phyloP scores from a whole-genome alignment of 2,329 filamentous ascomycete genomes.

The Xylaria sp. region DNA sequence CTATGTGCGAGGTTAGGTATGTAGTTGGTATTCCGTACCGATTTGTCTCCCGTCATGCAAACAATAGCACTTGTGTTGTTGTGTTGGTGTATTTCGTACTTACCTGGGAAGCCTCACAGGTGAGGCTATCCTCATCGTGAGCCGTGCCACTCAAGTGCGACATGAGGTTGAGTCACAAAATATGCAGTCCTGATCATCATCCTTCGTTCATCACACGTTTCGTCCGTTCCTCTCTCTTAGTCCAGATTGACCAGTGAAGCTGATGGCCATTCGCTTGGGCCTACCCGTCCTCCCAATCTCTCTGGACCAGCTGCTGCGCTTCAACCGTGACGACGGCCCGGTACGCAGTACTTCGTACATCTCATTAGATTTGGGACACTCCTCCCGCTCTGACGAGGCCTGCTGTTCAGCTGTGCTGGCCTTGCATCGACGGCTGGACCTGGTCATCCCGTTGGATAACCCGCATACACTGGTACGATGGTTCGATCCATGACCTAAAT shows the following conservation, averaged over 20 bases:
- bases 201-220: conserved; percentile 11
- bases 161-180: conserved; percentile 30
- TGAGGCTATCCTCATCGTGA: conserved; percentile 20
- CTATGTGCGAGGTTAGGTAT: background rate
- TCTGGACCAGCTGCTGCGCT: conserved; percentile 20
- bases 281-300: conserved; percentile 24
- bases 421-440: conserved; percentile 32
- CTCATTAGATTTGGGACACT: conserved; percentile 12
- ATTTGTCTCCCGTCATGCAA: conserved; percentile 7
- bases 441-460: conserved; percentile 23
- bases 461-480: conserved; percentile 22
- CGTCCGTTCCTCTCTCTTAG: background rate
- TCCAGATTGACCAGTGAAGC: conserved; percentile 27
- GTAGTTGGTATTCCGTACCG: background rate
- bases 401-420: conserved; percentile 30
- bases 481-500: conserved; percentile 22
- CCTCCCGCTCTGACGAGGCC: conserved; percentile 15
- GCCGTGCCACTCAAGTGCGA: conserved; percentile 18
- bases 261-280: conserved; percentile 29
- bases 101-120: conserved; percentile 13
- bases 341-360: background rate
- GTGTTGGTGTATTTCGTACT: background rate
- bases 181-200: conserved; percentile 27
- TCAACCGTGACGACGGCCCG: conserved; percentile 18
- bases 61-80: conserved; percentile 5